Percentiles rank a stretch among this genome's conserved stretches.
Conservation (phyloP, 805 yeast genomes). For the Maudiozyma bulderi region DNA sequence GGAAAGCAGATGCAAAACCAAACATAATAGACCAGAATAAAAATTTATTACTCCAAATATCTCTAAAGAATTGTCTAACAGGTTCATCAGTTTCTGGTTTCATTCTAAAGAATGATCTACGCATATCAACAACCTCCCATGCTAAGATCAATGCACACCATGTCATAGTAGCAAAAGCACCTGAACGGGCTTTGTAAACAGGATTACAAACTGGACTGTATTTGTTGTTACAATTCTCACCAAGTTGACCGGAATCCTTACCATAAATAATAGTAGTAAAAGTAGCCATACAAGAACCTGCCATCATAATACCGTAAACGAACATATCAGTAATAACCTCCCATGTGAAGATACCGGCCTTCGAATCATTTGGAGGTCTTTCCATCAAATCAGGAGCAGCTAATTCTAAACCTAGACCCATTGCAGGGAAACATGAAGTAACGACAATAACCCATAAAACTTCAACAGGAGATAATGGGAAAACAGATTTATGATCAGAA, state of each 20-base stretch:
- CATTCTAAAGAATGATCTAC: slow-evolving; percentile 63
- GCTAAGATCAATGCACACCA: slow-evolving; percentile 78
- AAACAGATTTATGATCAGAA: slow-evolving; percentile 54
- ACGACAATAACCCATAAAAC: slow-evolving; percentile 92
- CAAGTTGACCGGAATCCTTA: slow-evolving; percentile 55
- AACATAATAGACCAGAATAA: slow-evolving; percentile 71
- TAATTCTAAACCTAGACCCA: slow-evolving; percentile 92
- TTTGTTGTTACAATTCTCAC: slow-evolving; percentile 49
- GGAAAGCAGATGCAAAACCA: slow-evolving; percentile 66
- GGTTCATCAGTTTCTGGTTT: slow-evolving; percentile 55
- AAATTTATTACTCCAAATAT: slow-evolving; percentile 65
- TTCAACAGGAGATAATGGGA: slow-evolving; percentile 95
- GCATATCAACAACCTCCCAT: slow-evolving; percentile 73
- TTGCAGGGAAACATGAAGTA: slow-evolving; percentile 99
- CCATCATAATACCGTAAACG: slow-evolving; percentile 67
- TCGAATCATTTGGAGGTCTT: slow-evolving; percentile 84
- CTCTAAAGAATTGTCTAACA: slow-evolving; percentile 49
- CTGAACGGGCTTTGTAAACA: slow-evolving; percentile 69
- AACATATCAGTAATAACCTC: slow-evolving; percentile 60
- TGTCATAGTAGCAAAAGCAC: slow-evolving; percentile 72
- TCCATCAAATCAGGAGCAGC: slow-evolving; percentile 92
- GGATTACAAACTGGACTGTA: slow-evolving; percentile 40
- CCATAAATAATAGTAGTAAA: slow-evolving; percentile 63
- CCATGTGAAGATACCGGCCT: slow-evolving; percentile 71
- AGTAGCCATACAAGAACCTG: slow-evolving; percentile 54